phyloP scores from a whole-genome alignment of 2,329 filamentous ascomycete genomes.

The Xylariales sp. region DNA sequence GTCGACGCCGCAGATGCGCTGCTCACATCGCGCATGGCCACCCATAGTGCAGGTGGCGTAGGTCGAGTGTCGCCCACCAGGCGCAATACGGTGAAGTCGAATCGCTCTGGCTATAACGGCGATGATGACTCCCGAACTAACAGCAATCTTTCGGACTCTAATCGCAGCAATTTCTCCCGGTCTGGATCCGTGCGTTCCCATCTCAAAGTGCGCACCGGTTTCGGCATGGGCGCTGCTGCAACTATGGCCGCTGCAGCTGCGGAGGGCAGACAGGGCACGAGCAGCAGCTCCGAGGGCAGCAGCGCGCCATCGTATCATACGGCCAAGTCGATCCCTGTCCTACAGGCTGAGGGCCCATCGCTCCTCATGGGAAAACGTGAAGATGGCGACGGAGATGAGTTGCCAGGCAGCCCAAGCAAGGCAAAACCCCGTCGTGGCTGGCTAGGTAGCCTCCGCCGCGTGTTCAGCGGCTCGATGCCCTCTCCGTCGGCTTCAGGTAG shows the following conservation, averaged over 20 bases:
- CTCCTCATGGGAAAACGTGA: slow-evolving; percentile 36
- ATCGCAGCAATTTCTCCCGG: slow-evolving; percentile 39
- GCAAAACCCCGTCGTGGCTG: slow-evolving; percentile 54
- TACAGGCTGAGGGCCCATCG: slow-evolving; percentile 49
- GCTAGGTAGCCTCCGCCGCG: slow-evolving; percentile 64
- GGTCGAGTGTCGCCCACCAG: slow-evolving; percentile 13
- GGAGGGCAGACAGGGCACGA: slow-evolving; percentile 31
- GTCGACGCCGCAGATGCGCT: slow-evolving; percentile 51
- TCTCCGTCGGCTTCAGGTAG: slow-evolving; percentile 21
- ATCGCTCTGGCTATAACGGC: slow-evolving; percentile 22
- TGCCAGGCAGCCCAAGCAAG: slow-evolving; percentile 54
- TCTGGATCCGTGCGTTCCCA: slow-evolving; percentile 32
- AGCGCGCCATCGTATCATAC: slow-evolving; percentile 45
- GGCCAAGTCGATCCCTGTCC: slow-evolving; percentile 45
- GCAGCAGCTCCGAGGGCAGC: slow-evolving; percentile 23
- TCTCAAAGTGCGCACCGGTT: slow-evolving; percentile 28
- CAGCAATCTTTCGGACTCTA: slow-evolving; percentile 53
- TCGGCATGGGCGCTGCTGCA: slow-evolving; percentile 27
- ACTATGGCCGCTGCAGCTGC: slow-evolving; percentile 21
- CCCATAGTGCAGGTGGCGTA: slow-evolving; percentile 19
- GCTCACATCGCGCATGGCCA: slow-evolving; percentile 39
- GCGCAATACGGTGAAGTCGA: slow-evolving; percentile 11
- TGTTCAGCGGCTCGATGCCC: slow-evolving; percentile 46
- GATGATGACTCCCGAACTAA: slow-evolving; percentile 50
- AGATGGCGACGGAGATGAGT: slow-evolving; percentile 22